phyloP scores from a whole-genome alignment of 2,329 filamentous ascomycete species.

The Tolypocladium nubicola region DNA sequence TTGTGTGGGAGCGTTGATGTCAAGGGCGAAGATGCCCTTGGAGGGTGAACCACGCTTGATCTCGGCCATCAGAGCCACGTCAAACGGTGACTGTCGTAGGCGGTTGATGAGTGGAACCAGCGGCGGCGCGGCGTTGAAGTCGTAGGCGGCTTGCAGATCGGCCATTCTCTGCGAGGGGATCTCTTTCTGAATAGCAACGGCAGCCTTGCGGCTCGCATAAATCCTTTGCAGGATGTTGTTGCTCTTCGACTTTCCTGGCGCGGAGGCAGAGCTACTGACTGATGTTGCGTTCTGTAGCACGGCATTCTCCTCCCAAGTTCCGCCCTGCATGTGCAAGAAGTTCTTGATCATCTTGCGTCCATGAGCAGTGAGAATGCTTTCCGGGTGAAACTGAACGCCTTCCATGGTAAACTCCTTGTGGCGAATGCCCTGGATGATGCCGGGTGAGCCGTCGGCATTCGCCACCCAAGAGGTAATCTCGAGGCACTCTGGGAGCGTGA shows the following conservation, averaged over 20 bases:
- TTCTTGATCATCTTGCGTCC: conserved; percentile 87
- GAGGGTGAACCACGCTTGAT: conserved; percentile 95
- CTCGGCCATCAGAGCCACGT: conserved; percentile 92
- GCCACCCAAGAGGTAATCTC: conserved; percentile 88
- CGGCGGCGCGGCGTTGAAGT: conserved; percentile 75
- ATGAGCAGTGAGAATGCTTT: conserved; percentile 88
- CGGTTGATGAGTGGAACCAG: conserved; percentile 71
- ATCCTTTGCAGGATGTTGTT: conserved; percentile 85
- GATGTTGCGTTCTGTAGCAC: conserved; percentile 34
- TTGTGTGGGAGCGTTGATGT: conserved; percentile 80
- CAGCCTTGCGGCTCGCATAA: conserved; percentile 67
- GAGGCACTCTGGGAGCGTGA: conserved; percentile 73
- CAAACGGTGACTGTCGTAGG: conserved; percentile 70
- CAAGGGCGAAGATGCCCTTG: conserved; percentile 85
- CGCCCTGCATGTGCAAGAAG: conserved; percentile 78
- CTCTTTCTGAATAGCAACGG: conserved; percentile 70
- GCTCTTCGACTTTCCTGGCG: conserved; percentile 41
- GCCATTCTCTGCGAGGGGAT: conserved; percentile 74
- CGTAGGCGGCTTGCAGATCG: conserved; percentile 79
- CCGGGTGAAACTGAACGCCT: conserved; percentile 94
- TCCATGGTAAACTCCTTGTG: conserved; percentile 90
- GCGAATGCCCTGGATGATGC: conserved; percentile 92
- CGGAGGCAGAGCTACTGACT: conserved; percentile 13
- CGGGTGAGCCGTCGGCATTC: conserved; percentile 63
- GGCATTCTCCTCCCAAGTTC: conserved; percentile 82